Base-by-base conservation (phyloP, 1,139 yeast species). In the Kodamaea plutei region DNA sequence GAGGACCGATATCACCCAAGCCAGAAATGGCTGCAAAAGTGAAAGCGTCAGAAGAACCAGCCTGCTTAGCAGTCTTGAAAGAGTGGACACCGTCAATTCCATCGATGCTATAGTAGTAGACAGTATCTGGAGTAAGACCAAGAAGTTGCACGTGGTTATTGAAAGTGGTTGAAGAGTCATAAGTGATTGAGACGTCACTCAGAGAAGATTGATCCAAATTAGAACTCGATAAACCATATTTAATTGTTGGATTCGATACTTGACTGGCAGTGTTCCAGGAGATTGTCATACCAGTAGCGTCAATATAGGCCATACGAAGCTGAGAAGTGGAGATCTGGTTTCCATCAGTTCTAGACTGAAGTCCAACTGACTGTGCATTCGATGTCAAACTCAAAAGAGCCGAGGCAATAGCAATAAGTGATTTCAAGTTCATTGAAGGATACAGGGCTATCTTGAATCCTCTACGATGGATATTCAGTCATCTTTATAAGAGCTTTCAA, bases 221-320 rank as follows among this genome's bases (percentile, higher is more conserved):
- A 17, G 6, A n/a, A 3, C 26, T 16, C n/a, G n/a, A 15, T 12
- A 22, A 20, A 21, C 33, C 29, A 15, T 30, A 30, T 13, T 12
- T 13, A 2, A 30, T 26, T n/a, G 33, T 16, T 2, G 33, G 33
- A n/a, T n/a, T n/a, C n/a, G 16, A 15, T 10, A 30, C 15, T n/a
- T 30, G 29, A 8, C 13, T 7, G 22, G 12, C 16, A 11, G 33
- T 30, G 23, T 25, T 30, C 33, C 33, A 30, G 6, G 33, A 30
- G n/a, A 30, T 29, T 10, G 33, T 25, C 33, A 30, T 30, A 8
- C 29, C 33, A 10, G 21, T 17, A 9, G 27, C 15, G 6, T 15
- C 19, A n/a, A 23, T 22, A 22, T 15, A 30, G 3, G 33, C 33
- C 29, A 30, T 21, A 25, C 29, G 33, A 22, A 21, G 29, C 22